Conservation (phyloP, 2,329 filamentous ascomycete genomes). For the Pestalotiopsis sp. region DNA sequence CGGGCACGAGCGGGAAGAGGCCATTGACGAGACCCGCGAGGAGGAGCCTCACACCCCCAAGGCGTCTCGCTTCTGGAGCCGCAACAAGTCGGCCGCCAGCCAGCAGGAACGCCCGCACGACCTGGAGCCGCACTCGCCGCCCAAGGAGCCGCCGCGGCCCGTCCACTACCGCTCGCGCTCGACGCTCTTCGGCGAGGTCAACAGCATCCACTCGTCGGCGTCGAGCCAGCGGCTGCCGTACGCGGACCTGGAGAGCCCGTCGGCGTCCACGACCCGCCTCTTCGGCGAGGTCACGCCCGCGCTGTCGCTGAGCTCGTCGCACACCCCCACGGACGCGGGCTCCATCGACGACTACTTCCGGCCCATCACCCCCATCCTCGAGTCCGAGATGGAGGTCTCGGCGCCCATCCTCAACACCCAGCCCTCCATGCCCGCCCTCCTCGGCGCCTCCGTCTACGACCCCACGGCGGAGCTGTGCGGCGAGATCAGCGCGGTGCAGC, state of each 20-base stretch:
- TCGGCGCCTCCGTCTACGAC: conserved; percentile 62
- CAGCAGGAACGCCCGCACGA: conserved; percentile 15
- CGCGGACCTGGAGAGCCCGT: conserved; percentile 26
- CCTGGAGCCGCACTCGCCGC: conserved; percentile 16
- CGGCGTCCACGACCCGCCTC: conserved; percentile 8
- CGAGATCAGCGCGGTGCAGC: conserved; percentile 60
- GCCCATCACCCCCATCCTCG: conserved; percentile 28
- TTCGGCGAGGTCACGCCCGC: conserved; percentile 28
- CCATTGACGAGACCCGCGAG: conserved; percentile 16
- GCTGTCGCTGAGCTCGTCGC: conserved; percentile 32
- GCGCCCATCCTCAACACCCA: conserved; percentile 53
- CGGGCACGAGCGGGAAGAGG: conserved; percentile 27
- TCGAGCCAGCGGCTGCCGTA: conserved; percentile 25
- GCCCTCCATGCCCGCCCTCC: conserved; percentile 50
- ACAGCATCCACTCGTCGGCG: conserved; percentile 22
- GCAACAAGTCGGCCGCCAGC: conserved; percentile 28
- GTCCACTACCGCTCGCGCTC: conserved; percentile 25
- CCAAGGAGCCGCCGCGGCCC: conserved; percentile 24
- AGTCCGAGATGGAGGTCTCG: conserved; percentile 40
- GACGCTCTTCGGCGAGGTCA: conserved; percentile 33
- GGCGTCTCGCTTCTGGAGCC: conserved; percentile 22
- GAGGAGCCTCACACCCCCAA: conserved; percentile 16
- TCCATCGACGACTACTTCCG: conserved; percentile 34
- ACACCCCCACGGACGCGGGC: conserved; percentile 32
- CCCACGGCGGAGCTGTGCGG: conserved; percentile 44